These are phyloP conservation scores for Penicillium brevicompactum DNA, from an alignment of 2,329 filamentous ascomycete genomes.

Conservation along the genomic window DNA sequence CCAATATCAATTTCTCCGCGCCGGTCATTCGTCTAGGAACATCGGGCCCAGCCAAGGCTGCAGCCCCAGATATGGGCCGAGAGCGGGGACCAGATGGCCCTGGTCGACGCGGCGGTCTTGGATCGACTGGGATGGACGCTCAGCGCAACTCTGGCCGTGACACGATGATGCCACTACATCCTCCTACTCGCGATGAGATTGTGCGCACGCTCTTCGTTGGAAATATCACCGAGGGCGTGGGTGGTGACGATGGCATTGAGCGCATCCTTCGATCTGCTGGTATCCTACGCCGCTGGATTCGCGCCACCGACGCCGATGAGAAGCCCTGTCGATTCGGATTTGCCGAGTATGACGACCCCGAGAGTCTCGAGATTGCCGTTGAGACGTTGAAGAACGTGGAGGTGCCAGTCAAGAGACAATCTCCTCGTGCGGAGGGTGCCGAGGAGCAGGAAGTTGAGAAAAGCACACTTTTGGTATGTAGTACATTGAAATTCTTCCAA, in stretches of 20 bases:
- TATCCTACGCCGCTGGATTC: constrained; percentile 80
- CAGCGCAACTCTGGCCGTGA: constrained; percentile 69
- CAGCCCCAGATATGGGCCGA: constrained; percentile 47
- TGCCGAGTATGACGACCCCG: constrained; percentile 89
- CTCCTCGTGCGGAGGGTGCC: constrained; percentile 45
- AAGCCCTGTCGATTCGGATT: constrained; percentile 90
- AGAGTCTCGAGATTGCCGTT: constrained; percentile 81
- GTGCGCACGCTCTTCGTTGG: constrained; percentile 88
- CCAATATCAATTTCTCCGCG: constrained; percentile 97
- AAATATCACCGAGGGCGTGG: constrained; percentile 76
- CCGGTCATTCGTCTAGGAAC: constrained; percentile 93
- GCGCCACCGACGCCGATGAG: constrained; percentile 73
- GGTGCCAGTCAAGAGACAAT: constrained; percentile 77
- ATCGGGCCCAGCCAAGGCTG: constrained; percentile 64
- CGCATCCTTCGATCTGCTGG: constrained; percentile 76
- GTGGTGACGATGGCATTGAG: constrained; percentile 78
- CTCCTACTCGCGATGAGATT: constrained; percentile 87
- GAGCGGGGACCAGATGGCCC: constrained; percentile 46
- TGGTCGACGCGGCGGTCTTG: constrained; percentile 58
- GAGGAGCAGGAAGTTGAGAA: constrained; percentile 63
- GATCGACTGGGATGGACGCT: constrained; percentile 66
- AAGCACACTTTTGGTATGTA: constrained; percentile 64
- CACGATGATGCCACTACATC: constrained; percentile 70
- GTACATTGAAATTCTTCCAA: background rate
- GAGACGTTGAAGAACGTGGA: constrained; percentile 81